Percentiles rank a stretch among this genome's conserved stretches.
Conservation (phyloP, 768 basidiomycete genomes). For the Boletellus ananas region DNA sequence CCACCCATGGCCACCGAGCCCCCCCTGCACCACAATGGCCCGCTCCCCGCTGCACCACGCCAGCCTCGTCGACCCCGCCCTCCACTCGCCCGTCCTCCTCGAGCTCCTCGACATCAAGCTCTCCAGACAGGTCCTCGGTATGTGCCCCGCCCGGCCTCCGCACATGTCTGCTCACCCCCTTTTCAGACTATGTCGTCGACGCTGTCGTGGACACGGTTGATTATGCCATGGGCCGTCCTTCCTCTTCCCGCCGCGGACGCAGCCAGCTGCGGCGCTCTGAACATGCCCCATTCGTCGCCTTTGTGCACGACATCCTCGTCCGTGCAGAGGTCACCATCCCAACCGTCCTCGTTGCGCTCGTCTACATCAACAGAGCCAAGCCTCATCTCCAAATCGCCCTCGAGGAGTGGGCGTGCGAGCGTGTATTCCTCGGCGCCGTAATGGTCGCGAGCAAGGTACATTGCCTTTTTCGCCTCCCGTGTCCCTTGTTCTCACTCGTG, state of each 20-base stretch:
- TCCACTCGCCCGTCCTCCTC: conserved; percentile 63
- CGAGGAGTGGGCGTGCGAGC: conserved; percentile 84
- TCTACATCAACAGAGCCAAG: conserved; percentile 74
- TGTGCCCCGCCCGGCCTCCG: conserved; percentile 23
- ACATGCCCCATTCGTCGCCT: conserved; percentile 56
- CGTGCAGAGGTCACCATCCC: conserved; percentile 72
- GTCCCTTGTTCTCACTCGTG: conserved; percentile 3
- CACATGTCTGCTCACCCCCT: neutral
- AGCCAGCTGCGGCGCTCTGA: conserved; percentile 44
- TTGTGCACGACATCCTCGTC: conserved; percentile 62
- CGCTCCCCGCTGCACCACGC: conserved; percentile 42
- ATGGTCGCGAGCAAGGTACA: conserved; percentile 81
- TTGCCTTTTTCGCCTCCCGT: conserved; percentile 18
- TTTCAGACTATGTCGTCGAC: conserved; percentile 68
- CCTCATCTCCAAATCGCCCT: conserved; percentile 78
- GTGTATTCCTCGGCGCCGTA: conserved; percentile 87
- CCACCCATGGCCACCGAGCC: conserved; percentile 8
- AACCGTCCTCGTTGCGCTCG: conserved; percentile 64
- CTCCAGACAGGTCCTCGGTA: conserved; percentile 60
- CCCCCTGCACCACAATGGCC: conserved; percentile 11
- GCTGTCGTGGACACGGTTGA: conserved; percentile 69
- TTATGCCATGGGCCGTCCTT: conserved; percentile 68
- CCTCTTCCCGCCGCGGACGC: conserved; percentile 52
- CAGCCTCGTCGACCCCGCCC: conserved; percentile 57
- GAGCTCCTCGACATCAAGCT: conserved; percentile 67